Conservation (phyloP, 2,329 filamentous ascomycete species). For the Coniochaeta prunicola region DNA sequence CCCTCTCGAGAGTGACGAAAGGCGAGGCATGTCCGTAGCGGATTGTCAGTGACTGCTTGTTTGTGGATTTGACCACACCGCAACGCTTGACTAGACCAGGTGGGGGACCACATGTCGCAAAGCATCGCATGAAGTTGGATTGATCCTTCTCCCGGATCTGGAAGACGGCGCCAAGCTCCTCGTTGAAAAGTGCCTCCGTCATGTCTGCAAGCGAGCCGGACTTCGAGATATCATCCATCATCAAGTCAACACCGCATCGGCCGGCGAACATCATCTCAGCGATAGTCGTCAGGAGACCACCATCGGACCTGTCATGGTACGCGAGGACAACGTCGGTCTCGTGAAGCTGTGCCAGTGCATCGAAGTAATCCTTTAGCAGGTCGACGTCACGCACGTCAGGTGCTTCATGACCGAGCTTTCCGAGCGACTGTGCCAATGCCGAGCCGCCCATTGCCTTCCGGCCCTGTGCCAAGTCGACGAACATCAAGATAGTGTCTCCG, state of each 20-base stretch:
- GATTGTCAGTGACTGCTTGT: conserved; percentile 71
- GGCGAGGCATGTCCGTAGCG: conserved; percentile 58
- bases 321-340: conserved; percentile 64
- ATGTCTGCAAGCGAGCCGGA: conserved; percentile 56
- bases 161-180: conserved; percentile 94
- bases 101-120: conserved; percentile 82
- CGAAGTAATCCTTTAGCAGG: conserved; percentile 82
- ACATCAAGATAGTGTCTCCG: conserved; percentile 81
- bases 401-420: conserved; percentile 74
- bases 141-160: conserved; percentile 83
- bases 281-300: conserved; percentile 82
- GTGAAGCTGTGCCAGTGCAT: conserved; percentile 65
- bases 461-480: conserved; percentile 80
- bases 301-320: conserved; percentile 92
- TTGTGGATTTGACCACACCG: conserved; percentile 61
- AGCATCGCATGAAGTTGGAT: conserved; percentile 78
- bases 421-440: conserved; percentile 82
- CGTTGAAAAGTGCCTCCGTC: conserved; percentile 82
- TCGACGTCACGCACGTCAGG: conserved; percentile 82
- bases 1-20: conserved; percentile 62
- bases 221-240: conserved; percentile 66
- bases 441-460: conserved; percentile 82
- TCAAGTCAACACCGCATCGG: conserved; percentile 77
- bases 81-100: conserved; percentile 77
- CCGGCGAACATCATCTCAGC: conserved; percentile 99